phyloP scores from a whole-genome alignment of 495 filamentous ascomycete genomes.

The Lichina pygmaea region DNA sequence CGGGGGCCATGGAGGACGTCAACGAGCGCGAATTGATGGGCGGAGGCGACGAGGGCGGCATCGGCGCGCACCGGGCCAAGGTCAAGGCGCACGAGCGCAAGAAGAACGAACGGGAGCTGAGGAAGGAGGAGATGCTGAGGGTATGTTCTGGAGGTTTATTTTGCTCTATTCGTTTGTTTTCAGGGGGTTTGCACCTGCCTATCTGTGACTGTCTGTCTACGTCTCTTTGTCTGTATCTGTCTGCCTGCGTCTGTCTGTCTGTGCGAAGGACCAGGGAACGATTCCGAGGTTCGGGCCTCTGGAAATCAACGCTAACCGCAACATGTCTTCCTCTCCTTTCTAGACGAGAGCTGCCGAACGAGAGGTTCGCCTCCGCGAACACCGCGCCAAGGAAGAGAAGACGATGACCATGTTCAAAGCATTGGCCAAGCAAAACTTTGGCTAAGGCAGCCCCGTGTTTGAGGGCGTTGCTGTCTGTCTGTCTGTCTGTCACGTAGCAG shows the following conservation, averaged over 20 bases:
- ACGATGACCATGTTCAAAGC: slow-evolving; percentile 38
- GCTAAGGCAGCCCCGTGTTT: not conserved
- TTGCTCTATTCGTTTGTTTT: not conserved
- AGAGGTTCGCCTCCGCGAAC: slow-evolving; percentile 29
- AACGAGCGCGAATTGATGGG: slow-evolving; percentile 35
- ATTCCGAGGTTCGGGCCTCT: too few relatives aligned
- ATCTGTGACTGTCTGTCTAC: too few relatives aligned
- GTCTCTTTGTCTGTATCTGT: too few relatives aligned
- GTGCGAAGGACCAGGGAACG: too few relatives aligned
- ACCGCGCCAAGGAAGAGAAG: slow-evolving; percentile 30
- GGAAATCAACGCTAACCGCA: not conserved
- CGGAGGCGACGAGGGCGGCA: slow-evolving; percentile 21
- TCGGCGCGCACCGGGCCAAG: slow-evolving; percentile 23
- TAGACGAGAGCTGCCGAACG: slow-evolving; percentile 26
- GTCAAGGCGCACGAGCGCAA: slow-evolving; percentile 25
- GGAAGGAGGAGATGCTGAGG: slow-evolving; percentile 34
- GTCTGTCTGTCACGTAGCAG: too few relatives aligned
- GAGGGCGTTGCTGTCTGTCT: too few relatives aligned
- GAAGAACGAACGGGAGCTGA: slow-evolving; percentile 35
- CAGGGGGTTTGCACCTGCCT: not conserved
- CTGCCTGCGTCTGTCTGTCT: too few relatives aligned
- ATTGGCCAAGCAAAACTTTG: slow-evolving; percentile 20
- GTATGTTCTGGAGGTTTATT: slow-evolving; percentile 5
- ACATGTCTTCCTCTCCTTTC: not conserved
- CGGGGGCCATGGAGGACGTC: slow-evolving; percentile 25